Evolutionary conservation across 768 basidiomycete species (phyloP).

Genomic region (Trametes villosa): DNA sequence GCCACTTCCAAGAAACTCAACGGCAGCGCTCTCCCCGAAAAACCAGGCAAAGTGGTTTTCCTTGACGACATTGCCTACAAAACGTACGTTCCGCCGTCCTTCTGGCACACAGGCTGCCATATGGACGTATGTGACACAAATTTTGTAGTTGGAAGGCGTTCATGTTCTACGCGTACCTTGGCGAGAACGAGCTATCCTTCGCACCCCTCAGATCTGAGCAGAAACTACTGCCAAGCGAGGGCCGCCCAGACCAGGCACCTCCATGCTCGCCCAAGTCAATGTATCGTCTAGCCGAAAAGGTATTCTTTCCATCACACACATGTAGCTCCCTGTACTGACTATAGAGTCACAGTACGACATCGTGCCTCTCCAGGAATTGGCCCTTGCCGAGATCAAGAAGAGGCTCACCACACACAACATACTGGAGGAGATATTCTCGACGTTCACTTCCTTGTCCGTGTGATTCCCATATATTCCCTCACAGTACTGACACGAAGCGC

Average conservation of each 20-base stretch:
- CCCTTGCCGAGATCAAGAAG: constrained; percentile 1
- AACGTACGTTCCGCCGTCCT: constrained; percentile 1
- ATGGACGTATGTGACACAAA: too few species aligned
- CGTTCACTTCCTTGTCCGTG: constrained; percentile 4
- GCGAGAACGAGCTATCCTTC: neutral
- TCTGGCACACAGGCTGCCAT: neutral
- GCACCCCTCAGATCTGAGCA: constrained; percentile 10
- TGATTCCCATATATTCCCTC: neutral
- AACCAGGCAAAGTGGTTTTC: constrained; percentile 5
- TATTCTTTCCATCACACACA: neutral
- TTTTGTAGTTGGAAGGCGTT: constrained; percentile 9
- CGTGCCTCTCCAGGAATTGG: neutral
- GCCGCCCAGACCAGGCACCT: neutral
- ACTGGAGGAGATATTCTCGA: constrained; percentile 4
- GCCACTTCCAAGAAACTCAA: too few species aligned
- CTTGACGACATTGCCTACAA: constrained; percentile 9
- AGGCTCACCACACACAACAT: constrained; percentile 3
- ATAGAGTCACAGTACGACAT: neutral
- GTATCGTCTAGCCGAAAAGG: constrained; percentile 11
- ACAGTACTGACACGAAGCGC: neutral
- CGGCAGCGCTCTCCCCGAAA: too few species aligned
- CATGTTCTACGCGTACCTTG: constrained; percentile 6
- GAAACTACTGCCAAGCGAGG: neutral
- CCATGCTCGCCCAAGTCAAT: constrained; percentile 13
- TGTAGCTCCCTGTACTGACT: neutral